These are phyloP conservation scores for Nidula niveotomentosa DNA, from an alignment of 1,284 basidiomycete genomes.

Conservation along the genomic window DNA sequence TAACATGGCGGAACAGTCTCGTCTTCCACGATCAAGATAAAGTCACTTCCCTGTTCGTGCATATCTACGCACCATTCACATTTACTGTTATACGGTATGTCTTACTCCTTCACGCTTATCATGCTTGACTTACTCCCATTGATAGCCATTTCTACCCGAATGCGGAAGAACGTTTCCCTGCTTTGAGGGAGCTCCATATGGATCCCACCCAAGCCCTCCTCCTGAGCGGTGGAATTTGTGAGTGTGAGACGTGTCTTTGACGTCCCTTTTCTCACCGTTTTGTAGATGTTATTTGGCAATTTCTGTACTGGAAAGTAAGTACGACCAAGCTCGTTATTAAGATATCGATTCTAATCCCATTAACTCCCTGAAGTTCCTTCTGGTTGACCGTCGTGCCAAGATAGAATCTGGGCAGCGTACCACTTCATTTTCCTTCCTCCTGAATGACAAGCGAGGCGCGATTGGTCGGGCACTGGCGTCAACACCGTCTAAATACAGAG, in stretches of 20 bases:
- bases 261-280: conserved; percentile 10
- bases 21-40: conserved; percentile 96
- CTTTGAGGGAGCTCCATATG: conserved; percentile 65
- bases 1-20: conserved; percentile 96
- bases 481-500: conserved; percentile 62
- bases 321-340: background rate
- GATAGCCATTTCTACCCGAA: conserved; percentile 81
- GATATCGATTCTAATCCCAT: no score
- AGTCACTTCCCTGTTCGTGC: conserved; percentile 88
- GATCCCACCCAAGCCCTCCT: conserved; percentile 63
- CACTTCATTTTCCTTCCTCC: conserved; percentile 82
- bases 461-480: conserved; percentile 73
- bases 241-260: conserved; percentile 23
- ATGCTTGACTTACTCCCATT: conserved; percentile 5
- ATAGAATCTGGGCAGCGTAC: conserved; percentile 86
- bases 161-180: conserved; percentile 79
- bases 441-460: conserved; percentile 82
- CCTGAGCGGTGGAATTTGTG: conserved; percentile 75
- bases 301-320: conserved; percentile 83
- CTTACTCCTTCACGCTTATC: background rate
- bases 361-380: conserved; percentile 61
- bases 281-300: conserved; percentile 85
- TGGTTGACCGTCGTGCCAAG: conserved; percentile 81
- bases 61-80: conserved; percentile 85
- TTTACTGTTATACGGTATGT: conserved; percentile 86